Percentiles rank a stretch among this genome's conserved stretches.
Conservation (phyloP, 148 eudicot species). For the Chenopodium formosanum region DNA sequence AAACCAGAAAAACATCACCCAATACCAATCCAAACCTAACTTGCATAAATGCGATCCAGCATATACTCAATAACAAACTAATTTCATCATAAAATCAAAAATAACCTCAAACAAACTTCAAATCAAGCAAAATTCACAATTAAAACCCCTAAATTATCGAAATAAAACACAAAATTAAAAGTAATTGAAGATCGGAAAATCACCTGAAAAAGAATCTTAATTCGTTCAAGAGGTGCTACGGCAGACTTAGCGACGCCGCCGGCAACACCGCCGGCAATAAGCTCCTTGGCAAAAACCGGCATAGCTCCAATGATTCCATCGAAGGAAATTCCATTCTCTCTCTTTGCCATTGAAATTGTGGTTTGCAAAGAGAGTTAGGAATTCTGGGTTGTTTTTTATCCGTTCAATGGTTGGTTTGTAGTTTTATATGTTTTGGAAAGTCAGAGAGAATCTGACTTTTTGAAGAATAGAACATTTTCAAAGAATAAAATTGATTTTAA, state of each 20-base stretch:
- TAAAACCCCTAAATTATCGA: neutral
- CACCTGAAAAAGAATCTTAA: conserved; percentile 95
- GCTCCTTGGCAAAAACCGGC: conserved; percentile 77
- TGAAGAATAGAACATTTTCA: too few relatives aligned
- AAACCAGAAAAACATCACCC: neutral
- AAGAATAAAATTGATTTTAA: too few relatives aligned
- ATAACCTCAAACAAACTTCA: neutral
- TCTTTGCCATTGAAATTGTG: conserved; percentile 35
- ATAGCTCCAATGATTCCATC: conserved; percentile 52
- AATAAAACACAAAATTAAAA: neutral
- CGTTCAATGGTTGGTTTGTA: neutral
- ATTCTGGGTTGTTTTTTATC: neutral
- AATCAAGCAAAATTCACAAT: neutral
- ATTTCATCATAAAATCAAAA: too few relatives aligned
- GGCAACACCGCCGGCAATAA: conserved; percentile 87
- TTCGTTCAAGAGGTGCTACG: conserved; percentile 92
- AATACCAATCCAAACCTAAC: neutral
- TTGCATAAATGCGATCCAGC: neutral
- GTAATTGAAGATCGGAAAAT: neutral
- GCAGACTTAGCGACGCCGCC: conserved; percentile 88
- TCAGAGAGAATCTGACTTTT: neutral
- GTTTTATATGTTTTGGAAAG: neutral
- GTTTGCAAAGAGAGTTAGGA: neutral
- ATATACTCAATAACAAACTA: neutral
- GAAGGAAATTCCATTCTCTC: conserved; percentile 27